phyloP scores from a whole-genome alignment of 2,329 filamentous ascomycete genomes.

The Exophiala aquamarina region DNA sequence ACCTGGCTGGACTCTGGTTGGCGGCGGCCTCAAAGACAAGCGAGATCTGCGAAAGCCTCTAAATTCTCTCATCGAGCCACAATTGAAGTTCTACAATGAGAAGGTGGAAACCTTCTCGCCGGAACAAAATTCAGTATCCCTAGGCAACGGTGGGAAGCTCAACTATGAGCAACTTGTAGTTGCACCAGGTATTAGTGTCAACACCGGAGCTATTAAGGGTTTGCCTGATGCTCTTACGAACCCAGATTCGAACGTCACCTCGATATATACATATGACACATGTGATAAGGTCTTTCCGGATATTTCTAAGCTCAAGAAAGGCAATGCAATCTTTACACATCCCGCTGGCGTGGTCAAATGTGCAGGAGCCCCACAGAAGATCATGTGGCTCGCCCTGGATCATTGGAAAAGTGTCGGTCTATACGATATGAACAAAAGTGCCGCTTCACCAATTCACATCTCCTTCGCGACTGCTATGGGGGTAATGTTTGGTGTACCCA shows the following conservation, averaged over 20 bases:
- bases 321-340: slow-evolving; percentile 60
- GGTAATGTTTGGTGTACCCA: slow-evolving; percentile 61
- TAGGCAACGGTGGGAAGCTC: slow-evolving; percentile 56
- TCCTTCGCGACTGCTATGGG: slow-evolving; percentile 57
- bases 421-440: slow-evolving; percentile 44
- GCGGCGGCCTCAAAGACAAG: slow-evolving; percentile 64
- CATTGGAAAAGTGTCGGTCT: slow-evolving; percentile 57
- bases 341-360: slow-evolving; percentile 61
- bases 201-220: slow-evolving; percentile 54
- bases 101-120: slow-evolving; percentile 54
- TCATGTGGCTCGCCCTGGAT: slow-evolving; percentile 63
- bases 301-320: slow-evolving; percentile 50
- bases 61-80: slow-evolving; percentile 54
- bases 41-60: slow-evolving; percentile 57
- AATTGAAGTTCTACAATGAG: slow-evolving; percentile 61
- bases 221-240: slow-evolving; percentile 57
- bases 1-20: slow-evolving; percentile 69
- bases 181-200: slow-evolving; percentile 56
- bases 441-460: slow-evolving; percentile 50
- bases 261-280: slow-evolving; percentile 59
- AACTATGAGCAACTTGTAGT: slow-evolving; percentile 66
- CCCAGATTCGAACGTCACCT: slow-evolving; percentile 50
- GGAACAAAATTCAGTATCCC: slow-evolving; percentile 56
- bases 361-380: slow-evolving; percentile 62
- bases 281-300: slow-evolving; percentile 55